Evolutionary conservation across 768 basidiomycete genomes (phyloP).

Genomic region (Mycena olivaceomarginata): DNA sequence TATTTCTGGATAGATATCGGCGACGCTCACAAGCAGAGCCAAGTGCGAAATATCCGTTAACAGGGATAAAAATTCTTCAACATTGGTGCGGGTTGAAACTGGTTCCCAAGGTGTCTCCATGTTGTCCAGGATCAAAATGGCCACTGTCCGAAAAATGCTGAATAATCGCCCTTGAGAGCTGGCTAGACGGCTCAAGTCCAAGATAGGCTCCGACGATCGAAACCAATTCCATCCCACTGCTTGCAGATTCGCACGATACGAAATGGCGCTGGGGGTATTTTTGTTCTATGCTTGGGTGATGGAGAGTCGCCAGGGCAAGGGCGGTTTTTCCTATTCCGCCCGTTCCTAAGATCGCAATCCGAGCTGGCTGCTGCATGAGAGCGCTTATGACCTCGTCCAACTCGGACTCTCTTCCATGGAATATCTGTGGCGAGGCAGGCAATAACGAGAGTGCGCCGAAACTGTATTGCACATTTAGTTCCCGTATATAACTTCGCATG

Average conservation of each 20-base stretch:
- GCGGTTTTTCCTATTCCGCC: conserved; percentile 1
- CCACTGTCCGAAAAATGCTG: neutral
- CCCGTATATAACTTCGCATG: neutral
- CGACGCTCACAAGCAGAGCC: conserved; percentile 3
- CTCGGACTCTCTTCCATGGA: conserved; percentile 10
- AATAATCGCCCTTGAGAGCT: neutral
- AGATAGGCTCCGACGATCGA: conserved; percentile 7
- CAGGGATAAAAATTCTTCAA: conserved; percentile 7
- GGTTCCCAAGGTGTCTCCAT: conserved; percentile 16
- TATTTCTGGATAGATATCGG: neutral
- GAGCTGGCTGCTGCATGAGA: conserved; percentile 2
- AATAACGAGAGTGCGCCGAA: neutral
- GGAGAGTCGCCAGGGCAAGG: conserved; percentile 3
- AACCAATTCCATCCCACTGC: conserved; percentile 1
- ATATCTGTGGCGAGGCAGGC: conserved; percentile 15
- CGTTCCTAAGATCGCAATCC: neutral
- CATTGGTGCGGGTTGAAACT: neutral
- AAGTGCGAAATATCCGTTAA: neutral
- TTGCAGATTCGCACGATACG: neutral
- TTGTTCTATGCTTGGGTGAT: neutral
- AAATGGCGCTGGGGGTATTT: neutral
- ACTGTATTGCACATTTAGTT: neutral
- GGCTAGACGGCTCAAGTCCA: neutral
- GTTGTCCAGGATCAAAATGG: neutral
- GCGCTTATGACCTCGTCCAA: neutral